Percentiles rank a stretch among this genome's conserved stretches.
Evolutionary conservation across 2,329 filamentous ascomycete species (phyloP).

Genomic region (Coniella lustricola): DNA sequence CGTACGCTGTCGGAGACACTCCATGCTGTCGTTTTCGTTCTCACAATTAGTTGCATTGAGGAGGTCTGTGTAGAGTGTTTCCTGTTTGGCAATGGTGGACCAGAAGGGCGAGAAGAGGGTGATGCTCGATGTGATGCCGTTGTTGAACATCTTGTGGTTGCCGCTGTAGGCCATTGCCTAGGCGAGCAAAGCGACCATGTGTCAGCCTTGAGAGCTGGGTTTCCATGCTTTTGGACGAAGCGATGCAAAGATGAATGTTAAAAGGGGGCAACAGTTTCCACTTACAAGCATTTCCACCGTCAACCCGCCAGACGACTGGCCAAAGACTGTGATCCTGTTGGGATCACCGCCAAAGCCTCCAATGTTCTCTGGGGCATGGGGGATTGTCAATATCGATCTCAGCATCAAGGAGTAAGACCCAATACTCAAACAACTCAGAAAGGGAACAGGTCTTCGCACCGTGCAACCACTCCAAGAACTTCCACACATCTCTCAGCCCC

Average conservation of each 20-base stretch:
- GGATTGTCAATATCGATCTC: neutral
- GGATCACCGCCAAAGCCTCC: neutral
- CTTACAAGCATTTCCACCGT: slow-evolving; percentile 2
- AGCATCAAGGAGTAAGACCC: no score
- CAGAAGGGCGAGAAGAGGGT: slow-evolving; percentile 1
- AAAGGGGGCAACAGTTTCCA: no score
- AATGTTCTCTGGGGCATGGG: neutral
- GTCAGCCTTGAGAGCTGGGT: no score
- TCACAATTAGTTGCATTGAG: neutral
- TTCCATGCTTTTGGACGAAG: no score
- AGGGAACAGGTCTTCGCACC: neutral
- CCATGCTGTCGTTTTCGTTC: slow-evolving; percentile 1
- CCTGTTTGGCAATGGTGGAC: neutral
- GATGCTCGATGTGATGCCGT: neutral
- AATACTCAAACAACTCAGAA: no score
- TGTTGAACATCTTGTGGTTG: neutral
- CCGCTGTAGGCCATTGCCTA: slow-evolving; percentile 1
- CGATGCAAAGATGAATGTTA: no score
- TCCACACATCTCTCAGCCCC: neutral
- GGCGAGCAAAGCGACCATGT: no score
- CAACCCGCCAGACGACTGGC: neutral
- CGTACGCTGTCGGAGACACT: neutral
- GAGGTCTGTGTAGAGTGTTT: neutral
- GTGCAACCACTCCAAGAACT: neutral
- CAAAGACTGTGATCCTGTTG: slow-evolving; percentile 1